Evolutionary conservation across 148 eudicot genomes (phyloP), one percentile per base, ranked within the genome.

Genomic region (Rhododendron griersonianum): DNA sequence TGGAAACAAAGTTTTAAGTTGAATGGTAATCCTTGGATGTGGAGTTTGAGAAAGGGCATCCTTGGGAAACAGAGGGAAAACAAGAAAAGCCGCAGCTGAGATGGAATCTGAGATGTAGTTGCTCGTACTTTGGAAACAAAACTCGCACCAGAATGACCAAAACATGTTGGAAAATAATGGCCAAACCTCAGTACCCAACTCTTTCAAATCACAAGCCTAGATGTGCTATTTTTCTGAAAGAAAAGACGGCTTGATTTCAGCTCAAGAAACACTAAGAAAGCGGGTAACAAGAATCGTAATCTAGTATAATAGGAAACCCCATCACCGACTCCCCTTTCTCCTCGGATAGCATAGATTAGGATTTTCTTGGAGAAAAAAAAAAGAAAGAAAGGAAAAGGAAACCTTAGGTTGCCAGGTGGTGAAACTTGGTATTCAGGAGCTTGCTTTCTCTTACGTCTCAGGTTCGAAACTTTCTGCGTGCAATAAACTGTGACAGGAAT

Each of bases 171-270:
- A 13, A 53, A 53, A 15, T 3, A 53, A 53, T 53, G 57, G 57
- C 57, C 57, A 53, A 59, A 59, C 65, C n/a, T n/a, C 65, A 59
- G 2, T 59, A 1, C 65, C 65, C 0, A 59, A 59, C 25, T 59
- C 65, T 1, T 59, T 59, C 1, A 21, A 21, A 59, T 59, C 65
- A 59, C 5, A 59, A 59, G 65, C 61, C 7, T 21, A 18, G 8
- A 18, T 5, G 65, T 19, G 65, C 65, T 59, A 91, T 33, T 75
- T 47, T 75, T 39, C 44, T 14, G 23, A 37, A 75, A 90, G 9
- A 44, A 21, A 44, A 21, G 47, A 19, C 1, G 53, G 47, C 11
- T 75, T 35, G 78, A 37, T 75, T 75, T 75, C 47, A 37, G 78
- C 47, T 35, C 47, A 74, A 74, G 78, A 74, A 74, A 35, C 45